Percentiles rank a stretch among this genome's conserved stretches.
Conservation (phyloP, 345 rosid species). For the Eucalyptus polyanthemos region DNA sequence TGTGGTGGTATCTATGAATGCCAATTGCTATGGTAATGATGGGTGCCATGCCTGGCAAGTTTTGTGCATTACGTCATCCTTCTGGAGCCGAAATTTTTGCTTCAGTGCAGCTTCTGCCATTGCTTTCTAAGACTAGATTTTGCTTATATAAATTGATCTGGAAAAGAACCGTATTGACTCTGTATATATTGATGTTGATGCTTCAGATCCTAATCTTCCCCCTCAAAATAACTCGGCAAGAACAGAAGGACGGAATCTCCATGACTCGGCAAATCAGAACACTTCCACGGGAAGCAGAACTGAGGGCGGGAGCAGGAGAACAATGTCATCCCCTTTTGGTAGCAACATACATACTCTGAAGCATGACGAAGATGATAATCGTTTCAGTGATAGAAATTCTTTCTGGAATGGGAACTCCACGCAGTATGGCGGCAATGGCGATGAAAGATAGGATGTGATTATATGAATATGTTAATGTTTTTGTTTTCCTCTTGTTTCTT, state of each 20-base stretch:
- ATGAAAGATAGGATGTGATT: slow-evolving; percentile 11
- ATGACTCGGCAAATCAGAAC: slow-evolving; percentile 4
- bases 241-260: slow-evolving; percentile 2
- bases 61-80: background rate
- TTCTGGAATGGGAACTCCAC: slow-evolving; percentile 96
- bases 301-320: slow-evolving; percentile 24
- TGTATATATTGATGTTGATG: background rate
- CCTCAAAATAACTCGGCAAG: slow-evolving; percentile 14
- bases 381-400: slow-evolving; percentile 48
- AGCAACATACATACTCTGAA: slow-evolving; percentile 75
- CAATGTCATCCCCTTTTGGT: slow-evolving; percentile 33
- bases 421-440: slow-evolving; percentile 49
- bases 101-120: background rate
- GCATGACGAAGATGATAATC: slow-evolving; percentile 54
- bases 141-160: background rate
- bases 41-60: background rate
- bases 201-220: slow-evolving; percentile 39
- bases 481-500: background rate
- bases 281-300: slow-evolving; percentile 13
- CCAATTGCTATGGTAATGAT: background rate
- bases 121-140: background rate
- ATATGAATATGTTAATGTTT: background rate
- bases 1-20: background rate
- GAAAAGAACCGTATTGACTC: background rate
- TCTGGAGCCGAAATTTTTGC: background rate